phyloP scores from a whole-genome alignment of 2,329 filamentous ascomycete species.

The Colletotrichum sp. region DNA sequence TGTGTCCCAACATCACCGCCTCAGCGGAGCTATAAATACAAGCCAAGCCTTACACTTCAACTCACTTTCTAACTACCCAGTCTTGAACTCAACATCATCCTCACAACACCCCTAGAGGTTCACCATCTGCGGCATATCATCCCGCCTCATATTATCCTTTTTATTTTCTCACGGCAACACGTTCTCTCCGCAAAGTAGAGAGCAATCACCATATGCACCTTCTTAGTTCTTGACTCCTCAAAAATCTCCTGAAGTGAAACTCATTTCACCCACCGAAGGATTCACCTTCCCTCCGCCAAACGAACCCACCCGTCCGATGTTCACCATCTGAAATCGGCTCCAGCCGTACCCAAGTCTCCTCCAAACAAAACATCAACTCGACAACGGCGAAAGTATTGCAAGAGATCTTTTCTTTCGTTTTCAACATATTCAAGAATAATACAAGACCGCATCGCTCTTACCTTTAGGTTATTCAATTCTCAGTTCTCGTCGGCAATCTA shows the following conservation, averaged over 20 bases:
- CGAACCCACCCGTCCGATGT: neutral
- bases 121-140: neutral
- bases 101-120: neutral
- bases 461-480: accelerated
- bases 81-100: accelerated
- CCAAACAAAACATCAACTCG: neutral
- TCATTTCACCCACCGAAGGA: neutral
- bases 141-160: neutral
- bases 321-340: no score
- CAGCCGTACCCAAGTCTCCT: neutral
- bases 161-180: neutral
- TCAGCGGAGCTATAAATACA: neutral
- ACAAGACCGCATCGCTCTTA: neutral
- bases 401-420: neutral
- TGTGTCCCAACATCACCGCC: neutral
- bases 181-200: neutral
- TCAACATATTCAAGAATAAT: neutral
- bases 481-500: neutral
- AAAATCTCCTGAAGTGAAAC: neutral
- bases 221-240: neutral
- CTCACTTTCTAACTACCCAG: neutral
- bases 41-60: neutral
- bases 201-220: accelerated
- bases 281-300: neutral
- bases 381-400: neutral